phyloP scores from a whole-genome alignment of 495 filamentous ascomycete genomes.

The Aspergillus saccharolyticus region DNA sequence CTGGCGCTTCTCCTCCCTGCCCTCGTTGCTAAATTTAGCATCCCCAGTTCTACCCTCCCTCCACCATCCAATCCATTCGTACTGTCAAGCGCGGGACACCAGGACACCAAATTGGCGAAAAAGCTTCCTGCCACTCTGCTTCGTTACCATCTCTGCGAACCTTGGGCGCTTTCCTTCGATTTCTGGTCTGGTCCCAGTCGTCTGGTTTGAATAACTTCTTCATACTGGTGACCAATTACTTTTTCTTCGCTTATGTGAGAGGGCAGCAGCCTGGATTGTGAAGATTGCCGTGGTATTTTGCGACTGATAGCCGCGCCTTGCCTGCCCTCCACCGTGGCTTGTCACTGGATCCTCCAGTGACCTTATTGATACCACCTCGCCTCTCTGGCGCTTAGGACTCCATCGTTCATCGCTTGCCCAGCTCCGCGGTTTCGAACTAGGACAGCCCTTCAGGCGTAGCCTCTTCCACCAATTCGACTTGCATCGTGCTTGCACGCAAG shows the following conservation, averaged over 20 bases:
- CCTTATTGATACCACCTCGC: conserved; percentile 12
- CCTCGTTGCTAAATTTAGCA: conserved; percentile 37
- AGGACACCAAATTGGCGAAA: conserved; percentile 12
- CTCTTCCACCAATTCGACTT: conserved; percentile 4
- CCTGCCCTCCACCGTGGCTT: conserved; percentile 4
- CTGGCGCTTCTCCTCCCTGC: conserved; percentile 19
- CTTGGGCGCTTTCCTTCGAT: conserved; percentile 9
- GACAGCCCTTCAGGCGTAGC: conserved; percentile 3
- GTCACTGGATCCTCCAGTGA: conserved; percentile 1
- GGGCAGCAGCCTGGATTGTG: background rate
- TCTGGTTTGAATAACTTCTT: conserved; percentile 9
- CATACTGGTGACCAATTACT: conserved; percentile 2
- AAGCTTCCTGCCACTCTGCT: conserved; percentile 5
- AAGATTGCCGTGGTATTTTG: conserved; percentile 3
- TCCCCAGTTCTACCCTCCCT: conserved; percentile 22
- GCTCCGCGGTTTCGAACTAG: background rate
- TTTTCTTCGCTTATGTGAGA: background rate
- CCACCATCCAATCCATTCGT: conserved; percentile 20
- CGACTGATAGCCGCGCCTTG: conserved; percentile 10
- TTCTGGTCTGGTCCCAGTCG: conserved; percentile 7
- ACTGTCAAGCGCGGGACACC: conserved; percentile 24
- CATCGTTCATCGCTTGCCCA: background rate
- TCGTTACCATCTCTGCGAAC: background rate
- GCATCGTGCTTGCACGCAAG: conserved; percentile 21
- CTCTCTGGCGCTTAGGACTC: conserved; percentile 14